Conservation (phyloP, 441 rosid genomes). For the Melastoma candidum region DNA sequence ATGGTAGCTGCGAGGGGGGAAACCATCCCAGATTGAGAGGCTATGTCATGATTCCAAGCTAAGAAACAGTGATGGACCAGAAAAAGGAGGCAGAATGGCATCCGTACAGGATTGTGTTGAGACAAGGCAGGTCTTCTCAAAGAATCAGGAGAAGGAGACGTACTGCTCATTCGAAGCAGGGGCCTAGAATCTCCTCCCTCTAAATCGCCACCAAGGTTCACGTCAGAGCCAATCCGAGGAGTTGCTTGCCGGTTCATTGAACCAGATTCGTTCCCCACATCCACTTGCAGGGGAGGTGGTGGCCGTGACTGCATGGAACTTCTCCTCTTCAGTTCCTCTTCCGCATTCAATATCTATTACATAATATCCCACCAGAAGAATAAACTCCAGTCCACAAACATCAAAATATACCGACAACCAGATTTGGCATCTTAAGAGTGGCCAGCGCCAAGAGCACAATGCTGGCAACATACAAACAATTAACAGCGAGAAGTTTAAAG, state of each 20-base stretch:
- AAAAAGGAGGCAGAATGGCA: background rate
- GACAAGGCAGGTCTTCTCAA: constrained; percentile 51
- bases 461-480: background rate
- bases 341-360: constrained; percentile 61
- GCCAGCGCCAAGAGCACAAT: background rate
- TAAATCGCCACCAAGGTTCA: constrained; percentile 41
- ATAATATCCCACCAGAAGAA: constrained; percentile 4
- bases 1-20: constrained; percentile 37
- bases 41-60: background rate
- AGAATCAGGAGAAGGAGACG: constrained; percentile 73
- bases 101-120: constrained; percentile 47
- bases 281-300: constrained; percentile 57
- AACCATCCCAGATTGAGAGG: constrained; percentile 2
- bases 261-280: constrained; percentile 48
- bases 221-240: constrained; percentile 50
- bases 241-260: constrained; percentile 42
- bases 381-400: constrained; percentile 2
- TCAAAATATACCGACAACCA: background rate
- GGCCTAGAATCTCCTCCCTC: constrained; percentile 66
- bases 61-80: background rate
- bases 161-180: constrained; percentile 53
- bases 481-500: background rate
- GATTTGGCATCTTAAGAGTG: too few relatives aligned
- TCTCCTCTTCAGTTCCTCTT: constrained; percentile 80
- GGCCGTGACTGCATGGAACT: constrained; percentile 33